These are phyloP conservation scores for Naganishia antarctica DNA, from an alignment of 768 basidiomycete species.

Conservation along the genomic window DNA sequence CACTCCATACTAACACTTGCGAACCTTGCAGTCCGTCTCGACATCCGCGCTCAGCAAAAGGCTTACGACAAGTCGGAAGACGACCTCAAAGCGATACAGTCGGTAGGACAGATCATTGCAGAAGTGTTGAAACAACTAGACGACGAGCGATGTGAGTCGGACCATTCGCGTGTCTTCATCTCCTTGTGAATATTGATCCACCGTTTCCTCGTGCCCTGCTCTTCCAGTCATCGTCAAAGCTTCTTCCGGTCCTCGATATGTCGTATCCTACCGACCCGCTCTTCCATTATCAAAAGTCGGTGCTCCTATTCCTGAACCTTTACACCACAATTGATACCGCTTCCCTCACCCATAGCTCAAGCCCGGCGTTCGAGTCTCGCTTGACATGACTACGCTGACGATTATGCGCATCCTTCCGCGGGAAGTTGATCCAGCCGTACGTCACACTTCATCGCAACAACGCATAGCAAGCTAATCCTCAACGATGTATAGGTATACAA, in stretches of 20 bases:
- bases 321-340: not conserved
- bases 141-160: slow-evolving; percentile 81
- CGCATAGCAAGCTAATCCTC: not conserved
- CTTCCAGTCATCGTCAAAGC: slow-evolving; percentile 88
- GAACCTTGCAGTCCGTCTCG: slow-evolving; percentile 69
- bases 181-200: too few relatives aligned
- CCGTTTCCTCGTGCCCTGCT: not conserved
- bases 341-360: slow-evolving; percentile 64
- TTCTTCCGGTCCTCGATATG: slow-evolving; percentile 95
- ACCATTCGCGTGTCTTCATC: not conserved
- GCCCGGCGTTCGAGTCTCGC: slow-evolving; percentile 85
- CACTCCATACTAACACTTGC: too few relatives aligned
- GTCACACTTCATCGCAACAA: not conserved
- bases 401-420: slow-evolving; percentile 97
- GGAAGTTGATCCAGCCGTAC: slow-evolving; percentile 86
- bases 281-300: slow-evolving; percentile 64
- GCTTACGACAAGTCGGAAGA: slow-evolving; percentile 94
- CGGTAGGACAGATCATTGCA: slow-evolving; percentile 97
- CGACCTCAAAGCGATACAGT: slow-evolving; percentile 97
- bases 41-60: slow-evolving; percentile 80
- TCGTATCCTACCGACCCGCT: slow-evolving; percentile 91
- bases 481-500: slow-evolving; percentile 63
- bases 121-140: slow-evolving; percentile 99
- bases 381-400: slow-evolving; percentile 98
- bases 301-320: not conserved